A percentile compares a stretch with the other conserved stretches of the same genome.
phyloP scores from a whole-genome alignment of 2,329 filamentous ascomycete genomes.

The Penicillium decumbens region DNA sequence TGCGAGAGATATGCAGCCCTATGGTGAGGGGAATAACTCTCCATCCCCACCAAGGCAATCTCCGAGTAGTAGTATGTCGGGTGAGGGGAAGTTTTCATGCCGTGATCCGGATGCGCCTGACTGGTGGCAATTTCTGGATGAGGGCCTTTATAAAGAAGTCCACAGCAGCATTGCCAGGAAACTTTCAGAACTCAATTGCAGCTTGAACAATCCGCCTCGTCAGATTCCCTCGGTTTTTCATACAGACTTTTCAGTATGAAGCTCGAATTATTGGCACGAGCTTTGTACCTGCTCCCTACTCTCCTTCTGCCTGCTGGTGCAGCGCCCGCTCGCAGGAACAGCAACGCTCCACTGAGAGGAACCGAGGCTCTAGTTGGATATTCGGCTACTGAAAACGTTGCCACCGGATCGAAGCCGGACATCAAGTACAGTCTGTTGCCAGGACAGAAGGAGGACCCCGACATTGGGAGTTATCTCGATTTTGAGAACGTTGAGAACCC shows the following conservation, averaged over 20 bases:
- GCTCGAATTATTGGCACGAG: conserved; percentile 2
- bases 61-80: not conserved
- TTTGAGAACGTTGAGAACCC: conserved; percentile 51
- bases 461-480: conserved; percentile 52
- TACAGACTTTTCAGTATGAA: conserved; percentile 7
- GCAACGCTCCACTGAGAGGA: conserved; percentile 29
- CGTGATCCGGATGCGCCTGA: not conserved
- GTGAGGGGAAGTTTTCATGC: conserved; percentile 2
- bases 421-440: conserved; percentile 44
- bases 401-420: conserved; percentile 34
- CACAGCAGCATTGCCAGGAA: not conserved
- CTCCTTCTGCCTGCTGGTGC: conserved; percentile 19
- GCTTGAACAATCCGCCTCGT: not conserved
- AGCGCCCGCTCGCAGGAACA: conserved; percentile 17
- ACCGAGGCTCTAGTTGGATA: conserved; percentile 37
- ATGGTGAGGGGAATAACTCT: conserved; percentile 1
- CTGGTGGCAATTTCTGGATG: not conserved
- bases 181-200: not conserved
- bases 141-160: not conserved
- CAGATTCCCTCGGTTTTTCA: not conserved
- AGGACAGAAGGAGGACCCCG: conserved; percentile 49
- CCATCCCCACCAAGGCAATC: not conserved
- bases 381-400: conserved; percentile 34
- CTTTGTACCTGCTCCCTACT: conserved; percentile 2
- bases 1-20: not conserved